Percentiles rank a stretch among this genome's conserved stretches.
Conservation (phyloP, 2,329 filamentous ascomycete species). For the Claviceps pusilla region DNA sequence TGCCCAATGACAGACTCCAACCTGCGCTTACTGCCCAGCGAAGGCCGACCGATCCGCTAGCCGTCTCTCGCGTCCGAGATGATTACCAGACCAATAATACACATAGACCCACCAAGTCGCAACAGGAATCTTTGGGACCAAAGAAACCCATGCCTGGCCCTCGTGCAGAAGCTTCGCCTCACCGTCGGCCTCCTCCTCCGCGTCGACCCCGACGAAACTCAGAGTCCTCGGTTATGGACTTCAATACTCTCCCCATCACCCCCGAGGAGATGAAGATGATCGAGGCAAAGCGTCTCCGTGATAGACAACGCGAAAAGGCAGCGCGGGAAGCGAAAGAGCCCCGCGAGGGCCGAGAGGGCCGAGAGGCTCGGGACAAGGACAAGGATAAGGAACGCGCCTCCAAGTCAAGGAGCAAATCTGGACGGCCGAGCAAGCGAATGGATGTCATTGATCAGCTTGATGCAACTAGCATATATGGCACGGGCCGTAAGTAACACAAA, state of each 20-base stretch:
- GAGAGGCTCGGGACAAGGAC: constrained; percentile 24
- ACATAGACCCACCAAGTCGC: constrained; percentile 50
- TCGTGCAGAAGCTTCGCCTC: constrained; percentile 21
- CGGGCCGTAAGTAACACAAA: constrained; percentile 51
- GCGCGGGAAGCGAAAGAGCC: constrained; percentile 9
- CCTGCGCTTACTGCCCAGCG: constrained; percentile 26
- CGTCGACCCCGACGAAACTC: constrained; percentile 58
- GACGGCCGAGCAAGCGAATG: constrained; percentile 38
- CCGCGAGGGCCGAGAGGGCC: constrained; percentile 24
- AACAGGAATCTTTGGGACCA: constrained; percentile 46
- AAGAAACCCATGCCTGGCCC: constrained; percentile 21
- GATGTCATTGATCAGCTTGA: constrained; percentile 96
- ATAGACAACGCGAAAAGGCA: constrained; percentile 10
- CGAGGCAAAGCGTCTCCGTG: constrained; percentile 17
- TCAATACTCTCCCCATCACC: constrained; percentile 40
- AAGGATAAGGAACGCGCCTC: constrained; percentile 18
- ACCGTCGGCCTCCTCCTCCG: constrained; percentile 20
- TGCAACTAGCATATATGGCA: constrained; percentile 89
- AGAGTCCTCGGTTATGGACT: constrained; percentile 56
- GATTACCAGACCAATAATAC: constrained; percentile 25
- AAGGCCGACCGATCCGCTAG: constrained; percentile 18
- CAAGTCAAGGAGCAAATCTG: constrained; percentile 33
- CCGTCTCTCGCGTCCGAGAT: constrained; percentile 19
- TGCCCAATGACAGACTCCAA: constrained; percentile 18
- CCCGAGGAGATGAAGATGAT: constrained; percentile 34